Conservation (phyloP, 2,329 filamentous ascomycete species). For the Knoxdaviesia capensis region DNA sequence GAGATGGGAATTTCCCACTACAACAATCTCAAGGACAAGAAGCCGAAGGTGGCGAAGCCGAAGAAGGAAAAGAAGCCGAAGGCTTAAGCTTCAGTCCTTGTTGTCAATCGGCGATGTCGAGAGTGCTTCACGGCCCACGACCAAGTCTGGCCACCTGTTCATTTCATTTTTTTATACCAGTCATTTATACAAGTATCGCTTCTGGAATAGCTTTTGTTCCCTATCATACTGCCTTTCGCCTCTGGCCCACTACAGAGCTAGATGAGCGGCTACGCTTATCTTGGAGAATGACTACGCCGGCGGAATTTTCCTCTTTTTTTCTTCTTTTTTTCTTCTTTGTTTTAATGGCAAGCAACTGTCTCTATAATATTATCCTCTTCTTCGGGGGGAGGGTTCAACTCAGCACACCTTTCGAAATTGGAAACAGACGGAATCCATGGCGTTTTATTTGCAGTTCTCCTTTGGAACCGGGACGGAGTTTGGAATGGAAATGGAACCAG, state of each 20-base stretch:
- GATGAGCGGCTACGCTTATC: too few species aligned
- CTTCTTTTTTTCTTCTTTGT: neutral
- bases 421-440: too few species aligned
- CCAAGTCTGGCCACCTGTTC: neutral
- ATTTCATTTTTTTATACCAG: neutral
- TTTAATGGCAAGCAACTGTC: neutral
- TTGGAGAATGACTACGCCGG: too few species aligned
- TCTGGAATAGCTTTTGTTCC: neutral
- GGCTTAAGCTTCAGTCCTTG: neutral
- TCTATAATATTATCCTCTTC: neutral
- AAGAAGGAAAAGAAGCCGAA: constrained; percentile 8
- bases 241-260: too few species aligned
- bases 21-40: constrained; percentile 33
- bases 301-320: neutral
- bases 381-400: too few species aligned
- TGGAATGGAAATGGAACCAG: too few species aligned
- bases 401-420: too few species aligned
- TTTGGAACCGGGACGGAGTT: too few species aligned
- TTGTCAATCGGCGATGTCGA: too few species aligned
- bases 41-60: constrained; percentile 21
- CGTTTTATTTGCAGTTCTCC: too few species aligned
- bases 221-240: neutral
- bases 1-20: constrained; percentile 37
- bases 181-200: neutral
- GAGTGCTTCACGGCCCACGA: too few species aligned